A percentile compares a stretch with the other conserved stretches of the same genome.
Conservation (phyloP, 305 asterid genomes). For the Petunia hybrid region DNA sequence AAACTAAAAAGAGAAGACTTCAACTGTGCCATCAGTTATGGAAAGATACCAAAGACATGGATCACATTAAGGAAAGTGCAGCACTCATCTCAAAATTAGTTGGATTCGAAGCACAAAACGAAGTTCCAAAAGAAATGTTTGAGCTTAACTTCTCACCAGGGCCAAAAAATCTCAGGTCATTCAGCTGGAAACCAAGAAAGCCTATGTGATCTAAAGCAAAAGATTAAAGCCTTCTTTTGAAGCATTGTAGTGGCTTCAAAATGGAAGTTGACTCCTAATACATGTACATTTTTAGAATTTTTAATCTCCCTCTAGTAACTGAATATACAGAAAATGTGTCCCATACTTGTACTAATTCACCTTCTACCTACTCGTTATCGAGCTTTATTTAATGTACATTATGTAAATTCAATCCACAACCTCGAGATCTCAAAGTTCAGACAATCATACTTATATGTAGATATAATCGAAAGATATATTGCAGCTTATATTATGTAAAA, state of each 20-base stretch:
- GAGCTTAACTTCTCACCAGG: slow-evolving; percentile 79
- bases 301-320: slow-evolving; percentile 23
- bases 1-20: slow-evolving; percentile 75
- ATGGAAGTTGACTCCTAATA: slow-evolving; percentile 5
- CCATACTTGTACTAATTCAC: background rate
- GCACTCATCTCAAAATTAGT: slow-evolving; percentile 72
- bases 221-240: slow-evolving; percentile 15
- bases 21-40: slow-evolving; percentile 70
- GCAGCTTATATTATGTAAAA: slow-evolving; percentile 27
- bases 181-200: slow-evolving; percentile 66
- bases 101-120: slow-evolving; percentile 63
- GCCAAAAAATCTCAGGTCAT: slow-evolving; percentile 51
- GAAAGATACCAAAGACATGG: slow-evolving; percentile 68
- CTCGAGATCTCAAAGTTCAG: slow-evolving; percentile 29
- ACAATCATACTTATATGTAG: slow-evolving; percentile 27
- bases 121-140: slow-evolving; percentile 74
- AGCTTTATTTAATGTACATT: slow-evolving; percentile 19
- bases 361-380: background rate
- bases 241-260: slow-evolving; percentile 30
- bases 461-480: slow-evolving; percentile 25
- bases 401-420: slow-evolving; percentile 27
- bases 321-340: slow-evolving; percentile 19
- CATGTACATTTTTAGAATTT: slow-evolving; percentile 15
- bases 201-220: slow-evolving; percentile 50
- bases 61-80: slow-evolving; percentile 75